Conservation (phyloP, 805 yeast genomes). For the Wickerhamiella sorbophila region DNA sequence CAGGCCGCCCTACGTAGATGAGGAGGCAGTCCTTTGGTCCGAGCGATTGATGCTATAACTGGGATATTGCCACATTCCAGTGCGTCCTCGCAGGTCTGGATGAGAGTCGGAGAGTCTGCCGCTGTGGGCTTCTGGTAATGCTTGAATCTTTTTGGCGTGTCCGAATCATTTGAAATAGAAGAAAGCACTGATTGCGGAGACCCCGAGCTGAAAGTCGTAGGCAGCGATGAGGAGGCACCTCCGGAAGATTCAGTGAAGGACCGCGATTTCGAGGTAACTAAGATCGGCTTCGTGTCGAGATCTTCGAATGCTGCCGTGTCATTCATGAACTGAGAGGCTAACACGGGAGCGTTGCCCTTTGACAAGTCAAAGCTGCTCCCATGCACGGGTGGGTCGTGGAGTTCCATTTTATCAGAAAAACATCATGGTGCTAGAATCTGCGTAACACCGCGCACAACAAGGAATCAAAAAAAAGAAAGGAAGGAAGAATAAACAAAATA, state of each 20-base stretch:
- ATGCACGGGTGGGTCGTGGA: not conserved
- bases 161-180: not conserved
- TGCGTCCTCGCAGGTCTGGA: conserved; percentile 41
- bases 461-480: not conserved
- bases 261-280: not conserved
- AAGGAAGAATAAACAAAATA: no score
- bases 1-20: conserved; percentile 62
- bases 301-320: not conserved
- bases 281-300: not conserved
- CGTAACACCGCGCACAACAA: not conserved
- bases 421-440: not conserved
- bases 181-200: not conserved
- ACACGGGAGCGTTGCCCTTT: not conserved
- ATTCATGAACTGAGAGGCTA: not conserved
- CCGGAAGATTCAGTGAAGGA: not conserved
- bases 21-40: conserved; percentile 80
- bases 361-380: no score
- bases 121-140: conserved; percentile 31
- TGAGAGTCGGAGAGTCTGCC: conserved; percentile 35
- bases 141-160: conserved; percentile 18
- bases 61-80: conserved; percentile 49
- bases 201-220: not conserved
- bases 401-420: not conserved
- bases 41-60: conserved; percentile 63
- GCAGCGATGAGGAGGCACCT: not conserved